phyloP scores from a whole-genome alignment of 2,329 filamentous ascomycete genomes.

The Aspergillus arachidicola region DNA sequence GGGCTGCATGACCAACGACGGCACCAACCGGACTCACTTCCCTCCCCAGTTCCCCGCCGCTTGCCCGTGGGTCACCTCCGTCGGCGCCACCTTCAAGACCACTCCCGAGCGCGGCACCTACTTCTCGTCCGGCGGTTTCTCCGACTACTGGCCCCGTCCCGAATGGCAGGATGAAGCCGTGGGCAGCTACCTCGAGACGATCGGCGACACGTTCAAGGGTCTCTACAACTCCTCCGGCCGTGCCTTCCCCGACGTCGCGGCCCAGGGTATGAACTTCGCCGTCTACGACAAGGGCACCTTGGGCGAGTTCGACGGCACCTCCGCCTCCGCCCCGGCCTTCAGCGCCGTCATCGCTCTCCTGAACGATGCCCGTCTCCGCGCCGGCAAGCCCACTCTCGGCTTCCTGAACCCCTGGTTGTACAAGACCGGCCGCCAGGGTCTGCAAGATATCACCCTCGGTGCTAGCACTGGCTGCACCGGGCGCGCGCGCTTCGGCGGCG shows the following conservation, averaged over 20 bases:
- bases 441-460: conserved; percentile 54
- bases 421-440: conserved; percentile 39
- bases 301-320: conserved; percentile 41
- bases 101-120: conserved; percentile 43
- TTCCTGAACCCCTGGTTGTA: conserved; percentile 67
- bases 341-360: conserved; percentile 62
- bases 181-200: conserved; percentile 31
- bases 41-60: conserved; percentile 45
- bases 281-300: conserved; percentile 35
- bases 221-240: conserved; percentile 39
- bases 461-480: conserved; percentile 53
- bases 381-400: conserved; percentile 54
- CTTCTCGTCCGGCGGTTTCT: conserved; percentile 48
- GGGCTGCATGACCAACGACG: conserved; percentile 38
- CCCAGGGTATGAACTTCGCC: conserved; percentile 38
- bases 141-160: conserved; percentile 39
- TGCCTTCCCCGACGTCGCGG: conserved; percentile 46
- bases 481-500: conserved; percentile 43
- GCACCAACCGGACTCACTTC: conserved; percentile 42
- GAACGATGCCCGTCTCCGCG: conserved; percentile 61
- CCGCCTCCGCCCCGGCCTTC: conserved; percentile 60
- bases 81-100: conserved; percentile 44
- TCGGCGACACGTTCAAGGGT: conserved; percentile 28
- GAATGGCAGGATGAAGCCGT: conserved; percentile 41
- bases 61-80: conserved; percentile 44